A percentile compares a stretch with the other conserved stretches of the same genome.
Evolutionary conservation across 2,329 filamentous ascomycete genomes (phyloP).

Genomic region (Apiospora phragmitis): DNA sequence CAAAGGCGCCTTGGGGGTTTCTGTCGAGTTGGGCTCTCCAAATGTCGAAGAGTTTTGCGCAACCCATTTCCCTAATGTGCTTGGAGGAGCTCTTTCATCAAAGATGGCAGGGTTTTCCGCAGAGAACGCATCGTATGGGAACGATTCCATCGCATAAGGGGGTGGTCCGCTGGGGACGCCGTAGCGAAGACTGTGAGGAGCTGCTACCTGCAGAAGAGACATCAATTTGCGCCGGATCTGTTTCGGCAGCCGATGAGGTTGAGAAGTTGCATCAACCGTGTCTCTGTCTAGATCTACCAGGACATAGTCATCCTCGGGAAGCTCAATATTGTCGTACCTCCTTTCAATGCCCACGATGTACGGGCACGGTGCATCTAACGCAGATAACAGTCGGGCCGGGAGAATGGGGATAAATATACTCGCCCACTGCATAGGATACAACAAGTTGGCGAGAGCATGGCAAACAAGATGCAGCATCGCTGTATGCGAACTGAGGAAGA

Average conservation of each 20-base stretch:
- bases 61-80: conserved; percentile 81
- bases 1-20: conserved; percentile 61
- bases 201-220: conserved; percentile 84
- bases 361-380: conserved; percentile 90
- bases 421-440: conserved; percentile 91
- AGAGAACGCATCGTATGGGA: conserved; percentile 85
- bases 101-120: conserved; percentile 84
- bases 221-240: conserved; percentile 89
- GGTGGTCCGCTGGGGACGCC: conserved; percentile 88
- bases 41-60: conserved; percentile 88
- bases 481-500: conserved; percentile 92
- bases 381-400: conserved; percentile 83
- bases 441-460: conserved; percentile 77
- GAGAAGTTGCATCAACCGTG: conserved; percentile 79
- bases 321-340: conserved; percentile 79
- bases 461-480: conserved; percentile 94
- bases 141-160: conserved; percentile 89
- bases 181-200: conserved; percentile 83
- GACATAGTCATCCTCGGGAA: conserved; percentile 95
- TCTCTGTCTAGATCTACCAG: conserved; percentile 92
- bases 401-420: conserved; percentile 93
- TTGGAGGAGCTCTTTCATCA: conserved; percentile 66
- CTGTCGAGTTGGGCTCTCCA: conserved; percentile 61
- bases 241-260: conserved; percentile 77
- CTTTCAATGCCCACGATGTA: conserved; percentile 97